These are phyloP conservation scores for Lycium ferocissimum DNA, from an alignment of 257 asterid species.

Conservation along the genomic window DNA sequence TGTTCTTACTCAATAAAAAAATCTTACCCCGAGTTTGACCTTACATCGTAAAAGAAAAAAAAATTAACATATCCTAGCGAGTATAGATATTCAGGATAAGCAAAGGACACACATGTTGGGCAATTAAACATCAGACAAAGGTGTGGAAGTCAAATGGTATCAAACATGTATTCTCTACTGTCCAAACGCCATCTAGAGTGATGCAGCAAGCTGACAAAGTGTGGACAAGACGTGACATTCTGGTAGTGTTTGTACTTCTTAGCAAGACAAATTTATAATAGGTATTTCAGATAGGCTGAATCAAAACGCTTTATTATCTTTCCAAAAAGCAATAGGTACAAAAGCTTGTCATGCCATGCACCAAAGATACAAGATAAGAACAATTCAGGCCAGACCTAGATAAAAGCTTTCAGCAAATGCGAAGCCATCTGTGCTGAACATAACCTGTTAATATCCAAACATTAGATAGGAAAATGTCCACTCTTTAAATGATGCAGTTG, in stretches of 20 bases:
- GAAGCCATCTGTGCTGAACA: constrained; percentile 91
- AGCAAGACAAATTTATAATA: background rate
- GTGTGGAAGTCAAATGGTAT: background rate
- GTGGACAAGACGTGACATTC: background rate
- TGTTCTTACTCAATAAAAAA: background rate
- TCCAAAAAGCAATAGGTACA: background rate
- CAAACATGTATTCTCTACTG: background rate
- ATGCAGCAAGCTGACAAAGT: background rate
- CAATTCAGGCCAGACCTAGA: constrained; percentile 55
- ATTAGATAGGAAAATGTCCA: background rate
- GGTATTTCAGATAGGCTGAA: background rate
- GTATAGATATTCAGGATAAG: background rate
- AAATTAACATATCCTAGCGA: background rate
- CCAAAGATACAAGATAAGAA: constrained; percentile 18
- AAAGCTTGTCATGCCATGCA: background rate
- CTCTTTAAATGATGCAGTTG: background rate
- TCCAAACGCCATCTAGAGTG: background rate
- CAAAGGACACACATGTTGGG: background rate
- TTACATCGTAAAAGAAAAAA: too few species aligned
- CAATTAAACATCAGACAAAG: background rate
- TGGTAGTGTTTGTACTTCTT: background rate
- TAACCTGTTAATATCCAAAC: constrained; percentile 63
- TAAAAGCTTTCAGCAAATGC: constrained; percentile 90
- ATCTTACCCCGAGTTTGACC: background rate
- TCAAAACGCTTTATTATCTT: background rate